Conservation (phyloP, 441 rosid species). For the Bocquillonia castaneifolia region DNA sequence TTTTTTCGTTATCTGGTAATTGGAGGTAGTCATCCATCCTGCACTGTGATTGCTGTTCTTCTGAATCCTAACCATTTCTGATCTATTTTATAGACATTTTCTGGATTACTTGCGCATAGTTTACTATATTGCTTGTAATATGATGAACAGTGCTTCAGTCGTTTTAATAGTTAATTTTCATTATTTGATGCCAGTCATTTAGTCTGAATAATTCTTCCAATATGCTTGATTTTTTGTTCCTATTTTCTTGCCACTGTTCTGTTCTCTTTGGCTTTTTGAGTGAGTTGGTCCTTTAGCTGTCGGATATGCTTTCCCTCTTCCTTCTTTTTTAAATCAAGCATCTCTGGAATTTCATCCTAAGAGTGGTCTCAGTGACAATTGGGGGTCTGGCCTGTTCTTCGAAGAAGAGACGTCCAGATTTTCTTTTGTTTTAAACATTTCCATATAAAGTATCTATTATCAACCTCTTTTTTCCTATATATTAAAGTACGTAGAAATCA, state of each 20-base stretch:
- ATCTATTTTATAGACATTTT: neutral
- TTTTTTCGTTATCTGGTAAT: conserved; percentile 96
- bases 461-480: neutral
- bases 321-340: neutral
- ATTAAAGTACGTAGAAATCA: neutral
- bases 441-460: neutral
- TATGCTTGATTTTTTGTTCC: neutral
- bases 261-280: too few species aligned
- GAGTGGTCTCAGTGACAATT: too few species aligned
- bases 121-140: neutral
- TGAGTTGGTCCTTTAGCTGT: too few species aligned
- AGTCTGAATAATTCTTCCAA: neutral
- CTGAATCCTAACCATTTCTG: conserved; percentile 4
- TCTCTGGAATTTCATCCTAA: too few species aligned
- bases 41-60: neutral
- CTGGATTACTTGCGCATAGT: neutral
- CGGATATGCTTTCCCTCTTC: neutral
- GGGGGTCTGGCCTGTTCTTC: too few species aligned
- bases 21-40: conserved; percentile 60
- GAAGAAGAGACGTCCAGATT: too few species aligned
- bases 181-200: neutral
- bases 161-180: neutral
- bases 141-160: neutral
- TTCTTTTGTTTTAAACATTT: too few species aligned
- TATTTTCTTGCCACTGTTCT: too few species aligned